Conservation (phyloP, 2,329 filamentous ascomycete genomes). For the Aspergillus udagawae region DNA sequence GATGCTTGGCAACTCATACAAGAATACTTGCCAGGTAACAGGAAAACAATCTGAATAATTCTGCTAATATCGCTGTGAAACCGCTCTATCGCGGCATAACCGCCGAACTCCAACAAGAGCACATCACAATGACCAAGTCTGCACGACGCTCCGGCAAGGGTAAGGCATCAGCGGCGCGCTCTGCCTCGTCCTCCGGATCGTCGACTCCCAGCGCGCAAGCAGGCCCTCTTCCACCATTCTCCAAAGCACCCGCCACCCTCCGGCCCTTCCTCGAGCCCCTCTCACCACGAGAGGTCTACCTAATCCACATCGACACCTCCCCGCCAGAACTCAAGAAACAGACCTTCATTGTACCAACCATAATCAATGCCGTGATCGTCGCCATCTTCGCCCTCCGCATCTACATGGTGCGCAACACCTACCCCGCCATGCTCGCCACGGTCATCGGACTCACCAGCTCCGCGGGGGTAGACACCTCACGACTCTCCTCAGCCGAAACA, state of each 20-base stretch:
- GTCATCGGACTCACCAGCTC: constrained; percentile 64
- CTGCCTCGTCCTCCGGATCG: constrained; percentile 22
- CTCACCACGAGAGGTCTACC: constrained; percentile 68
- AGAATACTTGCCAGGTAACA: neutral
- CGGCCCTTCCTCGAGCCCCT: constrained; percentile 64
- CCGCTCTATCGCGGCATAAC: neutral
- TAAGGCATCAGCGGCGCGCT: constrained; percentile 22
- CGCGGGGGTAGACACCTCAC: constrained; percentile 59
- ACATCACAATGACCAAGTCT: constrained; percentile 30
- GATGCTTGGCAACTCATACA: neutral
- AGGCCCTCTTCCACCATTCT: constrained; percentile 63
- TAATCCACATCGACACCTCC: constrained; percentile 75
- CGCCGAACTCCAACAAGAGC: neutral
- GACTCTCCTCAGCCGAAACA: constrained; percentile 56
- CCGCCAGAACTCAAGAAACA: constrained; percentile 70
- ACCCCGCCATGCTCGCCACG: constrained; percentile 63
- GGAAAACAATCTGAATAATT: neutral
- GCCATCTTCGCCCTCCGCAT: constrained; percentile 64
- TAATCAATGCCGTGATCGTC: constrained; percentile 68
- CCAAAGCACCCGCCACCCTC: constrained; percentile 59
- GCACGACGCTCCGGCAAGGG: constrained; percentile 27
- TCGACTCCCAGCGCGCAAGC: constrained; percentile 32
- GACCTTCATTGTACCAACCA: constrained; percentile 74
- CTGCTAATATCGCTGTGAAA: neutral
- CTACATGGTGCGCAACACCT: constrained; percentile 66